These are phyloP conservation scores for Takashimella koratensis DNA, from an alignment of 1,284 basidiomycete species.

Conservation along the genomic window DNA sequence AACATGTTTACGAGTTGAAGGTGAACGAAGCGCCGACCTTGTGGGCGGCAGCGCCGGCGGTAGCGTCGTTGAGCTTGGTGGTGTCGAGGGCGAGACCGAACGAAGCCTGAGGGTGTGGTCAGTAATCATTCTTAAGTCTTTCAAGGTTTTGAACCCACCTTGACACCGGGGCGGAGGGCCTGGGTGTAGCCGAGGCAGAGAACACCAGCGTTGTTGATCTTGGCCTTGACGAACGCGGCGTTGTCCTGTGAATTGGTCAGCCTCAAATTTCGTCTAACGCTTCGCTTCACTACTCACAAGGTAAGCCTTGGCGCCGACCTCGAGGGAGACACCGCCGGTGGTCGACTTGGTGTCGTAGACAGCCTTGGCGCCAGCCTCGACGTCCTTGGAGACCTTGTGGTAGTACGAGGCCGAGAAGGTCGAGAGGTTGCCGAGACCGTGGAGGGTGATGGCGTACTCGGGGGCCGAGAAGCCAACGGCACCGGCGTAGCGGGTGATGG, in stretches of 20 bases:
- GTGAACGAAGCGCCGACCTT: constrained; percentile 56
- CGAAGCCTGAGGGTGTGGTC: constrained; percentile 53
- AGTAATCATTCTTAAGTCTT: background rate
- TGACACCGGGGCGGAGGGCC: constrained; percentile 87
- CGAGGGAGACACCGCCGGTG: constrained; percentile 80
- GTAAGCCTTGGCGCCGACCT: constrained; percentile 90
- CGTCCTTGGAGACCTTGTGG: constrained; percentile 86
- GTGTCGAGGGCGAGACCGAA: constrained; percentile 92
- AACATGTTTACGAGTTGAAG: constrained; percentile 52
- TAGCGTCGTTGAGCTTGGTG: constrained; percentile 70
- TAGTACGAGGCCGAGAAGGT: constrained; percentile 97
- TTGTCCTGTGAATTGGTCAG: constrained; percentile 64
- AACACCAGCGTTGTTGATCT: constrained; percentile 96
- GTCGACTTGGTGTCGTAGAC: constrained; percentile 93
- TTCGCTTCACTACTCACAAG: constrained; percentile 54
- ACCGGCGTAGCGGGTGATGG: constrained; percentile 85
- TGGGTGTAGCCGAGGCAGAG: constrained; percentile 89
- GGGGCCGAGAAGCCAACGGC: constrained; percentile 84
- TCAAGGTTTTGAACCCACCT: constrained; percentile 41
- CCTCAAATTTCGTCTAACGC: constrained; percentile 42
- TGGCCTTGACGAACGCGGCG: constrained; percentile 92
- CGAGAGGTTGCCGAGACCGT: constrained; percentile 91
- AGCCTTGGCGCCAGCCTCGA: constrained; percentile 97
- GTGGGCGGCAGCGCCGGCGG: constrained; percentile 53
- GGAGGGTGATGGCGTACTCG: constrained; percentile 92